phyloP scores from a whole-genome alignment of 495 filamentous ascomycete genomes.

The Aspergillus funiculosus region DNA sequence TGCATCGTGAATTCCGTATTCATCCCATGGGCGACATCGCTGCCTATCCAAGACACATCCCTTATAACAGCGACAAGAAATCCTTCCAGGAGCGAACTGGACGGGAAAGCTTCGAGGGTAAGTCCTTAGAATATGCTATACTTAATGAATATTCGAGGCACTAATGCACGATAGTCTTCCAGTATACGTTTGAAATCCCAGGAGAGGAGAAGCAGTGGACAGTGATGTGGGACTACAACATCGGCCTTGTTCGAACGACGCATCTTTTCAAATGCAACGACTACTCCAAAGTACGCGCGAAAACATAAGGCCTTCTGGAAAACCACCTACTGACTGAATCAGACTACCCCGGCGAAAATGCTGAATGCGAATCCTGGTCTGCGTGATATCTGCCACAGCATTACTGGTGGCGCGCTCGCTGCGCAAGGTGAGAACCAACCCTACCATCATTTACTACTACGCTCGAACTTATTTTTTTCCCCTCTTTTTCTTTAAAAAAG shows the following conservation, averaged over 20 bases:
- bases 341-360: conserved; percentile 84
- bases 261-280: conserved; percentile 88
- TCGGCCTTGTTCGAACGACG: conserved; percentile 91
- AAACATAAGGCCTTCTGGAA: neutral
- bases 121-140: neutral
- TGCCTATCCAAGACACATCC: conserved; percentile 69
- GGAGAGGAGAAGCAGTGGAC: conserved; percentile 61
- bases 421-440: conserved; percentile 66
- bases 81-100: conserved; percentile 77
- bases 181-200: conserved; percentile 78
- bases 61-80: conserved; percentile 92
- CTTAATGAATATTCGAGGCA: neutral
- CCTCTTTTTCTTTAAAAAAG: conserved; percentile 24
- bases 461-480: neutral
- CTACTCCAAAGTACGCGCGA: conserved; percentile 66
- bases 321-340: conserved; percentile 12
- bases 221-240: conserved; percentile 96
- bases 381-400: conserved; percentile 80
- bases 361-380: conserved; percentile 74
- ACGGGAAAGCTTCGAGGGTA: conserved; percentile 84
- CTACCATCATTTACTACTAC: neutral
- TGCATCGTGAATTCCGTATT: conserved; percentile 57
- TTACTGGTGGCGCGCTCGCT: conserved; percentile 83
- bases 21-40: conserved; percentile 63
- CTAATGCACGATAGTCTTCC: conserved; percentile 58